These are phyloP conservation scores for Solanum virginianum DNA, from an alignment of 257 asterid genomes.

Conservation along the genomic window DNA sequence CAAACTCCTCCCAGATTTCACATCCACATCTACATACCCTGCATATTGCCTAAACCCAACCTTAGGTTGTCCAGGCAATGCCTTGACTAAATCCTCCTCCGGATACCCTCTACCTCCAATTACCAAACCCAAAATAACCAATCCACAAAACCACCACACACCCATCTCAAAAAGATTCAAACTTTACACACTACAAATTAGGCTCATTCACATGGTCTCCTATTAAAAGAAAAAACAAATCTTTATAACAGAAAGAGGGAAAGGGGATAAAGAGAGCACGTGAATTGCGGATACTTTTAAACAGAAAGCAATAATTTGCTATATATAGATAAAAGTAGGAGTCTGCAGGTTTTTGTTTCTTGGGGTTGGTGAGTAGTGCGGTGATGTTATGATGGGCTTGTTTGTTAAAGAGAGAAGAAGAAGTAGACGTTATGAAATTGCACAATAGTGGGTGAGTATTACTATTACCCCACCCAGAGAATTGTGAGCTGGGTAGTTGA, in stretches of 20 bases:
- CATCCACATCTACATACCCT: constrained; percentile 85
- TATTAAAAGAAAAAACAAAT: neutral
- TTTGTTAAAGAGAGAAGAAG: constrained; percentile 4
- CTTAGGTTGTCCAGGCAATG: constrained; percentile 75
- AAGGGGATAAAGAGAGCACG: constrained; percentile 23
- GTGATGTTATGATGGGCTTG: neutral
- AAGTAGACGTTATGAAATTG: constrained; percentile 35
- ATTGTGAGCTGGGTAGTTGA: neutral
- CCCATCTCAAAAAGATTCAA: constrained; percentile 18
- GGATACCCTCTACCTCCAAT: constrained; percentile 50
- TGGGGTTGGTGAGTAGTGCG: neutral
- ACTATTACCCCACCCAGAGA: neutral
- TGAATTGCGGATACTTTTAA: constrained; percentile 42
- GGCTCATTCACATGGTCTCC: neutral
- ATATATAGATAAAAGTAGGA: constrained; percentile 1
- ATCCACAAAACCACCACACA: constrained; percentile 27
- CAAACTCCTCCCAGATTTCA: constrained; percentile 69
- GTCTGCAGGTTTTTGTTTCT: neutral
- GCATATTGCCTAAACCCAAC: constrained; percentile 82
- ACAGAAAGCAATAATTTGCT: constrained; percentile 11
- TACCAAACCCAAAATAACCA: constrained; percentile 19
- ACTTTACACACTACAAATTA: neutral
- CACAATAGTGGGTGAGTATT: neutral
- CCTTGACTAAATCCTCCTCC: constrained; percentile 59
- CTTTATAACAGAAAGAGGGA: neutral